These are phyloP conservation scores for Picea sitchensis DNA, from an alignment of 75 land plant genomes.

Conservation along the genomic window DNA sequence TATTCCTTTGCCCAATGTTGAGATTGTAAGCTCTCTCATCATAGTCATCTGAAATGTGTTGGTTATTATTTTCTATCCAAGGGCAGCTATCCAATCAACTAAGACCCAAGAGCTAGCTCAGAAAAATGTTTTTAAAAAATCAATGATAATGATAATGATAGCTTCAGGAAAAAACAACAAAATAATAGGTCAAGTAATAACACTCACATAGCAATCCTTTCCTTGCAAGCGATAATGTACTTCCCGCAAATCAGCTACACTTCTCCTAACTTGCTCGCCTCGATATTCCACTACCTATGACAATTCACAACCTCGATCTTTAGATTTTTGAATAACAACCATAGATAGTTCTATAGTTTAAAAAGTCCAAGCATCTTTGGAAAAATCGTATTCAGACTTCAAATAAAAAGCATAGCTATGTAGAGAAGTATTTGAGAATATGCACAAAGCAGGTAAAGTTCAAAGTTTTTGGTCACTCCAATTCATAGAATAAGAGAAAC, in stretches of 20 bases:
- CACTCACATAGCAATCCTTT: conserved; percentile 83
- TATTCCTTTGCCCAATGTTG: too few relatives aligned
- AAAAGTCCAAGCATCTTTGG: not conserved
- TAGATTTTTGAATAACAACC: not conserved
- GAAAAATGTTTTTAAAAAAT: not conserved
- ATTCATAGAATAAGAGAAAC: not conserved
- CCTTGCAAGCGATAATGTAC: conserved; percentile 64
- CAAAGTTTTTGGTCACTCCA: not conserved
- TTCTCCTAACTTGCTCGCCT: conserved; percentile 88
- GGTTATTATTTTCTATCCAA: too few relatives aligned
- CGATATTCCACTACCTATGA: conserved; percentile 74
- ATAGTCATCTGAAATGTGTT: too few relatives aligned
- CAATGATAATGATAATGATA: not conserved
- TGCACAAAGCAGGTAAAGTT: not conserved
- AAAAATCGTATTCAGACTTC: not conserved
- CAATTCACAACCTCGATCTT: not conserved
- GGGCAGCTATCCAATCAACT: too few relatives aligned
- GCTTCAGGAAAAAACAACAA: not conserved
- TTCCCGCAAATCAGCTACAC: conserved; percentile 93
- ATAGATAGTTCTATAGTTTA: not conserved
- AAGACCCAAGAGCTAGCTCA: too few relatives aligned
- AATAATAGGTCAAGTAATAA: not conserved
- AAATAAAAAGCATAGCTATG: not conserved
- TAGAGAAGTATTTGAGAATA: not conserved
- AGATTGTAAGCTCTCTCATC: too few relatives aligned